A percentile compares a stretch with the other conserved stretches of the same genome.
These are phyloP conservation scores for Pancytospora philotis DNA, from an alignment of 371 early-diverging fungal species.

Conservation along the genomic window DNA sequence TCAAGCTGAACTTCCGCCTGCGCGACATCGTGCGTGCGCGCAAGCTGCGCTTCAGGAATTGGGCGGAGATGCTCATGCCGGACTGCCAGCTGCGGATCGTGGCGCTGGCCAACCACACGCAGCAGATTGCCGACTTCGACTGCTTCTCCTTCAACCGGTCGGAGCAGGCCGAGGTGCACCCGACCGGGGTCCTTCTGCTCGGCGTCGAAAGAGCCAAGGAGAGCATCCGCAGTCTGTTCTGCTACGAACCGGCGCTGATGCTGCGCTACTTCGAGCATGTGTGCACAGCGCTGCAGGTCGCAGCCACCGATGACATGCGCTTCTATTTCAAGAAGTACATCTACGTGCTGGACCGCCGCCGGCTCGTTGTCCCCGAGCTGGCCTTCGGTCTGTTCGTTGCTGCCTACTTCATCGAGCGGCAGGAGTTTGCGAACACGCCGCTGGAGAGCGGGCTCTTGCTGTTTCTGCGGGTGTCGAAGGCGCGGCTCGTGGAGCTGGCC, in stretches of 20 bases:
- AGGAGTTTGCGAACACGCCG: background rate
- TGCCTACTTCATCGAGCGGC: background rate
- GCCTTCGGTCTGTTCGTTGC: background rate
- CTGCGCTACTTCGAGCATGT: background rate
- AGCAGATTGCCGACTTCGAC: conserved; percentile 4
- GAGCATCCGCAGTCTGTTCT: background rate
- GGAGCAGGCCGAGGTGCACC: background rate
- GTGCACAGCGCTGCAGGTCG: background rate
- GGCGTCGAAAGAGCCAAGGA: background rate
- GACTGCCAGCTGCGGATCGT: background rate
- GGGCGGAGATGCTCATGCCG: background rate
- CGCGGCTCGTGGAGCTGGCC: too few species aligned
- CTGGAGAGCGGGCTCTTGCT: background rate
- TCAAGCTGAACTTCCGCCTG: background rate
- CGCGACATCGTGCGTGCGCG: background rate
- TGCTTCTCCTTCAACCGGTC: background rate
- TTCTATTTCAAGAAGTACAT: conserved; percentile 6
- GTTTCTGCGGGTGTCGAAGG: background rate
- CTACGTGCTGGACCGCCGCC: background rate
- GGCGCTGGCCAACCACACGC: background rate
- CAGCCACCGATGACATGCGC: background rate
- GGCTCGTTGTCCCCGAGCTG: background rate
- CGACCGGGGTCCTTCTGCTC: background rate
- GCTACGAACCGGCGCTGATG: background rate
- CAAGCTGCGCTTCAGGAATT: background rate